These are phyloP conservation scores for Herpomyces periplanetae DNA, from an alignment of 2,329 filamentous ascomycete species.

Conservation along the genomic window DNA sequence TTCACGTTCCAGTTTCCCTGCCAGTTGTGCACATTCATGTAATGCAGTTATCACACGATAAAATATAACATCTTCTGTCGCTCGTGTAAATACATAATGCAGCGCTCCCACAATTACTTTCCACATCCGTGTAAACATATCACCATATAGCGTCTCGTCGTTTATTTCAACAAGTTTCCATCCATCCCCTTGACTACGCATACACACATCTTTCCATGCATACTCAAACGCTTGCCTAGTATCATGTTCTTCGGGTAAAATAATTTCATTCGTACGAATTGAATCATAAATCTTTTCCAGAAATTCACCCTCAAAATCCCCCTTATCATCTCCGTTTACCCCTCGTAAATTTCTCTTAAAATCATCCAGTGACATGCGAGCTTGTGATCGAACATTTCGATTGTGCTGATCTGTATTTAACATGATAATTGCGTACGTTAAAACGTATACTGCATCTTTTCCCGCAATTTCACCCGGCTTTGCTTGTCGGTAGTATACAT, in stretches of 20 bases:
- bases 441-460: constrained; percentile 51
- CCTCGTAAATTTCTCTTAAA: constrained; percentile 69
- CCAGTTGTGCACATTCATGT: constrained; percentile 75
- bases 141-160: constrained; percentile 76
- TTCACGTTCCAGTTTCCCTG: constrained; percentile 37
- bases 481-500: constrained; percentile 34
- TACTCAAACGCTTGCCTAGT: constrained; percentile 89
- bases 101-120: constrained; percentile 70
- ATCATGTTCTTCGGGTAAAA: constrained; percentile 81
- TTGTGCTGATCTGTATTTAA: constrained; percentile 91
- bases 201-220: constrained; percentile 82
- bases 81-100: constrained; percentile 95
- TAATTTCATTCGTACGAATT: constrained; percentile 75
- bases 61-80: constrained; percentile 81
- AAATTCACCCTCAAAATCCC: constrained; percentile 52
- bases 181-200: constrained; percentile 28
- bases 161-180: constrained; percentile 43
- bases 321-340: constrained; percentile 40
- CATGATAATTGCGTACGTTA: constrained; percentile 90
- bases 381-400: constrained; percentile 35
- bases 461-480: constrained; percentile 36
- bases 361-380: constrained; percentile 45
- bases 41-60: constrained; percentile 74
- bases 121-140: constrained; percentile 93
- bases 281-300: constrained; percentile 56